phyloP scores from a whole-genome alignment of 2,329 filamentous ascomycete species.

The Phaeosphaeriaceae sp. region DNA sequence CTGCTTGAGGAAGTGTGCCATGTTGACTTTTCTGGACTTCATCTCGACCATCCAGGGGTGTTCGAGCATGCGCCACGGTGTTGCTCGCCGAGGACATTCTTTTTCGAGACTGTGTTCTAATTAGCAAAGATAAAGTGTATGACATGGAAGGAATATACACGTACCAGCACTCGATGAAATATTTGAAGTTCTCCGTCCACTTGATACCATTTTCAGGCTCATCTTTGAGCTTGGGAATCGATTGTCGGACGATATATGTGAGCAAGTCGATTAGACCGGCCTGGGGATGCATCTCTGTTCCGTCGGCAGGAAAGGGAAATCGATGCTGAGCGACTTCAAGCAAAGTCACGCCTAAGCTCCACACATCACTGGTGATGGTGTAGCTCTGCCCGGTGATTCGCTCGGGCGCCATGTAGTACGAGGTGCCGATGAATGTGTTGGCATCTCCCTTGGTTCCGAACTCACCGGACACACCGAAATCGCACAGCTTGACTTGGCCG shows the following conservation, averaged over 20 bases:
- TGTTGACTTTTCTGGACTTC: constrained; percentile 94
- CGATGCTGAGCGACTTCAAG: constrained; percentile 99
- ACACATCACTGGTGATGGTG: constrained; percentile 98
- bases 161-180: constrained; percentile 99
- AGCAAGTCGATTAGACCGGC: constrained; percentile 93
- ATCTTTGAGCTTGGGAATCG: constrained; percentile 94
- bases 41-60: constrained; percentile 99
- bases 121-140: constrained; percentile 17
- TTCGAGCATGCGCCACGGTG: constrained; percentile 98
- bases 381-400: constrained; percentile 97
- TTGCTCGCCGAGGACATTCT: constrained; percentile 82
- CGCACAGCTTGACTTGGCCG: constrained; percentile 95
- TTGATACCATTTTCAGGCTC: constrained; percentile 87
- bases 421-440: constrained; percentile 98
- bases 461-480: constrained; percentile 97
- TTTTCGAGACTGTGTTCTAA: constrained; percentile 79
- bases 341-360: constrained; percentile 94
- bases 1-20: constrained; percentile 89
- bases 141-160: constrained; percentile 51
- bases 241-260: constrained; percentile 96
- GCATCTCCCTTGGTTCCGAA: constrained; percentile 98
- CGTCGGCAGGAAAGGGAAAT: constrained; percentile 97
- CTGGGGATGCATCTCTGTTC: constrained; percentile 91
- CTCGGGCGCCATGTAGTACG: constrained; percentile 99
- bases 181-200: constrained; percentile 98